A percentile compares a stretch with the other conserved stretches of the same genome.
Evolutionary conservation across 108 stramenopile genomes (phyloP).

Genomic region (Nitzschia sp.): DNA sequence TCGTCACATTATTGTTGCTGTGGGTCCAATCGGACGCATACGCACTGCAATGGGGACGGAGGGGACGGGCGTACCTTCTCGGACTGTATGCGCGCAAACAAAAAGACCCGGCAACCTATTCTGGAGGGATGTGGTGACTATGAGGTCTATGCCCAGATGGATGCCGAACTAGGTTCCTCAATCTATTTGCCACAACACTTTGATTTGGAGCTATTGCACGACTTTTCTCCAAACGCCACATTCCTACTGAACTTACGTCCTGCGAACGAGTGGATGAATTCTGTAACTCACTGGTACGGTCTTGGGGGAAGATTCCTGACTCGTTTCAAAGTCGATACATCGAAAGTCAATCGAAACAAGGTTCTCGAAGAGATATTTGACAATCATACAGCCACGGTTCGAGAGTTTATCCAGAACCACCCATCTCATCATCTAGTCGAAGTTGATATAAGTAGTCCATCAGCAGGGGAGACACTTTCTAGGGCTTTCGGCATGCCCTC

Average conservation of each 20-base stretch:
- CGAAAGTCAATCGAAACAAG: conserved; percentile 1
- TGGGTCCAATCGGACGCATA: conserved; percentile 25
- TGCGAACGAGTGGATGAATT: conserved; percentile 26
- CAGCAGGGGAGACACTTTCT: conserved; percentile 15
- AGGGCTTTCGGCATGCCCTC: conserved; percentile 11
- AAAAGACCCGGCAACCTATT: background rate
- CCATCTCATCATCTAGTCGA: conserved; percentile 29
- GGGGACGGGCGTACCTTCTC: conserved; percentile 4
- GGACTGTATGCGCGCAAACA: conserved; percentile 18
- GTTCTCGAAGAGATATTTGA: conserved; percentile 13
- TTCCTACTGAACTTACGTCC: conserved; percentile 36
- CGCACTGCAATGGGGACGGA: conserved; percentile 13
- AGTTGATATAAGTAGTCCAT: conserved; percentile 19
- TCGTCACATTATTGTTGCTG: conserved; percentile 36
- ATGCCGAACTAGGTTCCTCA: conserved; percentile 10
- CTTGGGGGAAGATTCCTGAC: conserved; percentile 16
- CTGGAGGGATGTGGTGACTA: conserved; percentile 34
- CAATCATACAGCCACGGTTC: conserved; percentile 17
- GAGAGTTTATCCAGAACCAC: conserved; percentile 24
- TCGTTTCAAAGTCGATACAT: background rate
- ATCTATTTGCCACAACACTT: conserved; percentile 41
- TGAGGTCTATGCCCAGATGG: conserved; percentile 36
- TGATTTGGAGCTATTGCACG: conserved; percentile 32
- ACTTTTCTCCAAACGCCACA: conserved; percentile 39
- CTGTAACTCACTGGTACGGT: conserved; percentile 18